phyloP scores from a whole-genome alignment of 768 basidiomycete species.

The Hebeloma cylindrosporum region DNA sequence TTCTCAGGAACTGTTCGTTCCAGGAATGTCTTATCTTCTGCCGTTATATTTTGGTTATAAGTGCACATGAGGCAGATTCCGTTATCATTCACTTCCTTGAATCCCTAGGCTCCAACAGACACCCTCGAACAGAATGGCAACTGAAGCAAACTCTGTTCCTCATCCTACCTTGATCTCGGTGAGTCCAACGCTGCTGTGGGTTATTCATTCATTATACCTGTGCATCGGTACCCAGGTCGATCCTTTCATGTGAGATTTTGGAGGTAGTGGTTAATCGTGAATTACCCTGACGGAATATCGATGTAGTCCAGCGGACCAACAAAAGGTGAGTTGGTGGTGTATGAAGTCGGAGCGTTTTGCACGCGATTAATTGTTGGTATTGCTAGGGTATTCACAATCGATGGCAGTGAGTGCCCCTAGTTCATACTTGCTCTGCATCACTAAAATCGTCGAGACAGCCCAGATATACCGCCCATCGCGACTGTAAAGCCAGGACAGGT shows the following conservation, averaged over 20 bases:
- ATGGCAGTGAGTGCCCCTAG: conserved; percentile 58
- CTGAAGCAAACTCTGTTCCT: conserved; percentile 57
- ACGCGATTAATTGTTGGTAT: neutral
- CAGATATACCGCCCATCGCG: conserved; percentile 60
- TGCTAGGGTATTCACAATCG: conserved; percentile 65
- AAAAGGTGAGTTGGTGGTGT: conserved; percentile 45
- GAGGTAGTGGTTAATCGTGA: neutral
- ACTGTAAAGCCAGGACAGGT: conserved; percentile 66
- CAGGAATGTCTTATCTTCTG: conserved; percentile 2
- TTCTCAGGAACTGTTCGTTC: too few relatives aligned
- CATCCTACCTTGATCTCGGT: conserved; percentile 62
- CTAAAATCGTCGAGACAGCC: conserved; percentile 33
- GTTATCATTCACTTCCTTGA: neutral
- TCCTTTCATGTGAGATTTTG: conserved; percentile 59
- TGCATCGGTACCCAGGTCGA: conserved; percentile 48
- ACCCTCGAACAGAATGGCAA: conserved; percentile 47
- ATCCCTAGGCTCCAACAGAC: neutral
- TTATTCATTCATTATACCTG: too few relatives aligned
- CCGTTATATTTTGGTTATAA: neutral
- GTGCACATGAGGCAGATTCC: neutral
- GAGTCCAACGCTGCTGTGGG: too few relatives aligned
- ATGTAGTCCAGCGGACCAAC: conserved; percentile 47
- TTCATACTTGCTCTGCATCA: neutral
- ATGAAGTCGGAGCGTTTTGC: neutral
- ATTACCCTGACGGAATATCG: neutral